These are phyloP conservation scores for Tephrocybe sp. DNA, from an alignment of 768 basidiomycete genomes.

Conservation along the genomic window DNA sequence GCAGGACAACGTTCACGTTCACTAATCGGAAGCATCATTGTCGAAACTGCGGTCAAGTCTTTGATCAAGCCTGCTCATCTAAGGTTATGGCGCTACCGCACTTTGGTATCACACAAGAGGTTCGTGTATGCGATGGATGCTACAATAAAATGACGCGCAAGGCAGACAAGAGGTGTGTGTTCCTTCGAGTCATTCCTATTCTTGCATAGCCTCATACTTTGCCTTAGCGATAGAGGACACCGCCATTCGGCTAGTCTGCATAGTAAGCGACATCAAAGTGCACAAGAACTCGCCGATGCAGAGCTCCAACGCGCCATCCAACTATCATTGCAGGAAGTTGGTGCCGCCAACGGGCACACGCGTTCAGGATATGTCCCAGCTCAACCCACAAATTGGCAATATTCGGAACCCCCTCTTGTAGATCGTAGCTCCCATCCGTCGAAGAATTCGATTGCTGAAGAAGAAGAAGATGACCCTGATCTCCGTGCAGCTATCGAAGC, in stretches of 20 bases:
- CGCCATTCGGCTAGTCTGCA: conserved; percentile 55
- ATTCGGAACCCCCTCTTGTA: conserved; percentile 71
- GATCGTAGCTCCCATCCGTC: conserved; percentile 46
- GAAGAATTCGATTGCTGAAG: conserved; percentile 30
- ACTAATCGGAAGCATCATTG: conserved; percentile 99
- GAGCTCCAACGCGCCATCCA: conserved; percentile 94
- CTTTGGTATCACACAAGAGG: conserved; percentile 89
- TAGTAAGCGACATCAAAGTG: conserved; percentile 49
- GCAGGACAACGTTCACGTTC: conserved; percentile 86
- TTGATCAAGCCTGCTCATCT: conserved; percentile 90
- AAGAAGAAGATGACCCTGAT: conserved; percentile 89
- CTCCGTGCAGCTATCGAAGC: conserved; percentile 94
- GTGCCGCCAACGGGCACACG: conserved; percentile 41
- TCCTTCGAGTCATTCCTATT: not conserved
- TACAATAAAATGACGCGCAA: conserved; percentile 72
- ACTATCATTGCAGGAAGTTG: conserved; percentile 79
- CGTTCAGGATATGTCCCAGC: conserved; percentile 69
- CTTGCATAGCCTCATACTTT: not conserved
- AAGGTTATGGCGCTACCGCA: conserved; percentile 84
- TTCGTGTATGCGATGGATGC: conserved; percentile 92
- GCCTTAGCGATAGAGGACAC: conserved; percentile 44
- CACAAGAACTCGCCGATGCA: conserved; percentile 70
- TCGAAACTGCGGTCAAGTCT: conserved; percentile 95
- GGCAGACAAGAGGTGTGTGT: conserved; percentile 53
- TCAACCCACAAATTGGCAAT: conserved; percentile 59